Evolutionary conservation across 139 green algal genomes (phyloP), one percentile per base, ranked within the genome.

Genomic region (Micromonas pusilla): DNA sequence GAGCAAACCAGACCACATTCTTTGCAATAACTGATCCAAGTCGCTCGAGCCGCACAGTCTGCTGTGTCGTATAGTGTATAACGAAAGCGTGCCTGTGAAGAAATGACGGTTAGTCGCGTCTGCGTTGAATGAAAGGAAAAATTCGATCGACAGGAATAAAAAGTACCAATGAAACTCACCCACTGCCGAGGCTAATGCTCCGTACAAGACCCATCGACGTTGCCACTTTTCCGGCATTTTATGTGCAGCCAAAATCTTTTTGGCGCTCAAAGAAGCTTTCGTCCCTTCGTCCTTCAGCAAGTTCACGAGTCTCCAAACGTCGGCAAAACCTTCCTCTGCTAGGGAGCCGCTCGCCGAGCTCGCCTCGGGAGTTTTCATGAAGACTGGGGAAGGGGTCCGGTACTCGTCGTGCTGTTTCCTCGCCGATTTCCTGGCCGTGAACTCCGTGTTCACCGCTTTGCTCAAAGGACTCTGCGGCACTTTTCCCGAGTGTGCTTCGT

Each of bases 11-110:
- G n/a, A n/a, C n/a, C n/a, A n/a, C n/a, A n/a, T n/a, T n/a, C n/a
- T n/a, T n/a, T n/a, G n/a, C n/a, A 72, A 26, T 34, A 52, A 36
- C n/a, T 75, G 9, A 21, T 75, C 68, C 37, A 75, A 62, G 3
- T 75, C 37, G 1, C 5, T 33, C 1, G 26, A 53, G 19, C 68
- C 68, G 37, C 68, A 75, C 20, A 75, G 30, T 6, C 21, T 21
- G 53, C 37, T 63, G 25, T 63, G 23, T 37, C 68, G 36, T 38
- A 75, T 39, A 16, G 38, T 28, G 23, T 57, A 57, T 9, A 23
- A 57, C 16, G 45, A 57, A 23, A 57, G 45, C n/a, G n/a, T n/a
- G n/a, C n/a, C n/a, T n/a, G n/a, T n/a, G n/a, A n/a, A n/a, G n/a
- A n/a, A n/a, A n/a, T n/a, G n/a, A n/a, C n/a, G n/a, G n/a, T n/a